Conservation (phyloP, 2,329 filamentous ascomycete species). For the Colletotrichum shisoi region DNA sequence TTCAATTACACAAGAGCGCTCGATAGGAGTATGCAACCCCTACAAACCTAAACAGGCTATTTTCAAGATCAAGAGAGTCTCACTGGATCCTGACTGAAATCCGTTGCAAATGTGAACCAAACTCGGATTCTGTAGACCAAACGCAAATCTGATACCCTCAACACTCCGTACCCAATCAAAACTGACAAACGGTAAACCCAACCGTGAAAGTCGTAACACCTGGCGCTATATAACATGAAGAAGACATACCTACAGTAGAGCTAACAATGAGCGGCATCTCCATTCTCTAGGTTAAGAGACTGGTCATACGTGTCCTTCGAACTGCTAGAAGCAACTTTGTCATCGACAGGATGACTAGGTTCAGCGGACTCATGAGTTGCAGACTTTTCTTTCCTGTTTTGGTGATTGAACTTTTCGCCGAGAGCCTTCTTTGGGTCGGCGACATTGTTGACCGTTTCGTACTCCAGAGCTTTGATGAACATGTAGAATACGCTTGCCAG, state of each 20-base stretch:
- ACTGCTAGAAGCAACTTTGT: background rate
- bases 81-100: too few species aligned
- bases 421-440: background rate
- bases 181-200: too few species aligned
- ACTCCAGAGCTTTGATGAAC: slow-evolving; percentile 1
- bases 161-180: fast-evolving
- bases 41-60: too few species aligned
- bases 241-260: background rate
- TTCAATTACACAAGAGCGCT: too few species aligned
- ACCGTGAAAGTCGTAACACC: too few species aligned
- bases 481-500: slow-evolving; percentile 1
- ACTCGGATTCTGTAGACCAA: too few species aligned
- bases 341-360: background rate
- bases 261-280: background rate
- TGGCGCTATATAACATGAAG: too few species aligned
- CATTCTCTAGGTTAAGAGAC: background rate
- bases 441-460: background rate
- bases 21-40: too few species aligned
- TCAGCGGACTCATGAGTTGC: background rate
- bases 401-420: background rate
- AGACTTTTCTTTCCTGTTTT: background rate
- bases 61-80: too few species aligned
- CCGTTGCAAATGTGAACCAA: too few species aligned
- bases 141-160: too few species aligned
- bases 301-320: background rate